phyloP scores from a whole-genome alignment of 768 basidiomycete species.

The Coprinopsis cinerea region DNA sequence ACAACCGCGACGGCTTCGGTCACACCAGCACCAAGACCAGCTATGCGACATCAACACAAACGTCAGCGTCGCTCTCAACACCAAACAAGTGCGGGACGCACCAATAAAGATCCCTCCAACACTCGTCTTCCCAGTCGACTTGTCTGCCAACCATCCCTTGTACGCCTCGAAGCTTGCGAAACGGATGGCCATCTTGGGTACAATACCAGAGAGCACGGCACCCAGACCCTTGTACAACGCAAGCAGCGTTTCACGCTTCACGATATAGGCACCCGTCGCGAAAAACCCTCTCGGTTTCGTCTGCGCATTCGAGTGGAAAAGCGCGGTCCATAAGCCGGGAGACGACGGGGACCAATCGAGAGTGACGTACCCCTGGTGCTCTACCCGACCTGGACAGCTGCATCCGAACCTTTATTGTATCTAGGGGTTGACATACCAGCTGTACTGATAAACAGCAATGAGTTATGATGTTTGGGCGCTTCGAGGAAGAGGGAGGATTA shows the following conservation, averaged over 20 bases:
- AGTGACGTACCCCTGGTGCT: constrained; percentile 69
- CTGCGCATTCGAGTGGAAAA: constrained; percentile 43
- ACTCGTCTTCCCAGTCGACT: constrained; percentile 71
- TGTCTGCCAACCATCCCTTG: constrained; percentile 75
- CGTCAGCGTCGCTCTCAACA: neutral
- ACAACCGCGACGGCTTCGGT: constrained; percentile 94
- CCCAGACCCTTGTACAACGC: constrained; percentile 98
- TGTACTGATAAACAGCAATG: constrained; percentile 22
- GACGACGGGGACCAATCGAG: no score
- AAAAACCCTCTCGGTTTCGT: constrained; percentile 89
- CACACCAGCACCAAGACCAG: constrained; percentile 92
- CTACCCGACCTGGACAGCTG: constrained; percentile 83
- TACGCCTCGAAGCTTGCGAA: constrained; percentile 98
- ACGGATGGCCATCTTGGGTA: constrained; percentile 99
- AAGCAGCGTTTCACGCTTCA: constrained; percentile 85
- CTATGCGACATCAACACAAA: constrained; percentile 30
- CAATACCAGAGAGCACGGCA: constrained; percentile 93
- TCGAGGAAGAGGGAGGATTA: neutral
- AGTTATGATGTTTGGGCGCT: neutral
- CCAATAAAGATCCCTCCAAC: constrained; percentile 83
- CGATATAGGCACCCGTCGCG: constrained; percentile 85
- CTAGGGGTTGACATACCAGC: constrained; percentile 87
- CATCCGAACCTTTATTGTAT: constrained; percentile 99
- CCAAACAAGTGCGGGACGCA: constrained; percentile 28
- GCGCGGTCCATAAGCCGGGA: no score